Evolutionary conservation across 345 rosid genomes (phyloP).

Genomic region (Kandelia obovata): DNA sequence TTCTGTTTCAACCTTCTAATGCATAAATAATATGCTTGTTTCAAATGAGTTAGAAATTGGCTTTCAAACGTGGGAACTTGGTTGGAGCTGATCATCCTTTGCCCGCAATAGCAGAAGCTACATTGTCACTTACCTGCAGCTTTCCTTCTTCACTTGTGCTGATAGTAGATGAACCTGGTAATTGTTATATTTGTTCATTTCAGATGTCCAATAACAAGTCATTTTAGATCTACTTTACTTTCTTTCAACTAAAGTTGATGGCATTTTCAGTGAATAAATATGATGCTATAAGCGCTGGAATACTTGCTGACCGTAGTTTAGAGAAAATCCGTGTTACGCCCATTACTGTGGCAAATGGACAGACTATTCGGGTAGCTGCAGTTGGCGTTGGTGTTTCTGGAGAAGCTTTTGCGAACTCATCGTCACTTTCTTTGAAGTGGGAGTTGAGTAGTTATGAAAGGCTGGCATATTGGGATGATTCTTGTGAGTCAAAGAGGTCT

Average conservation of each 20-base stretch:
- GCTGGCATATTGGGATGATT: constrained; percentile 71
- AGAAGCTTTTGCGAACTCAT: constrained; percentile 85
- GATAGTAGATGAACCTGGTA: constrained; percentile 91
- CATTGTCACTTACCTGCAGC: constrained; percentile 54
- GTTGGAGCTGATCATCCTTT: constrained; percentile 75
- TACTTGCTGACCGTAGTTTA: constrained; percentile 51
- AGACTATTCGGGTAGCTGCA: constrained; percentile 71
- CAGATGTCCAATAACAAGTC: not conserved
- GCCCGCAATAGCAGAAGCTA: constrained; percentile 64
- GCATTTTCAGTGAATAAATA: constrained; percentile 58
- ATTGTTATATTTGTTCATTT: not conserved
- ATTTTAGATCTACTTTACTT: constrained; percentile 11
- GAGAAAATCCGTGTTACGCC: constrained; percentile 56
- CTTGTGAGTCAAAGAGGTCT: constrained; percentile 40
- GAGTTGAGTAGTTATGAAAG: constrained; percentile 64
- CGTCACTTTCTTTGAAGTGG: constrained; percentile 81
- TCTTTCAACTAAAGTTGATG: constrained; percentile 26
- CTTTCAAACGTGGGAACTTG: constrained; percentile 78
- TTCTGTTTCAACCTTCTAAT: not conserved
- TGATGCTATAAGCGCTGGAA: constrained; percentile 52
- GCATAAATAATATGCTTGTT: constrained; percentile 19
- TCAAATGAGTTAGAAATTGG: constrained; percentile 48
- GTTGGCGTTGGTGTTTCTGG: constrained; percentile 63
- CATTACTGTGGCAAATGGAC: constrained; percentile 85
- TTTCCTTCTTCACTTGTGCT: constrained; percentile 70